Conservation (phyloP, 108 stramenopile genomes). For the Mayamaea pseudoterrestris region DNA sequence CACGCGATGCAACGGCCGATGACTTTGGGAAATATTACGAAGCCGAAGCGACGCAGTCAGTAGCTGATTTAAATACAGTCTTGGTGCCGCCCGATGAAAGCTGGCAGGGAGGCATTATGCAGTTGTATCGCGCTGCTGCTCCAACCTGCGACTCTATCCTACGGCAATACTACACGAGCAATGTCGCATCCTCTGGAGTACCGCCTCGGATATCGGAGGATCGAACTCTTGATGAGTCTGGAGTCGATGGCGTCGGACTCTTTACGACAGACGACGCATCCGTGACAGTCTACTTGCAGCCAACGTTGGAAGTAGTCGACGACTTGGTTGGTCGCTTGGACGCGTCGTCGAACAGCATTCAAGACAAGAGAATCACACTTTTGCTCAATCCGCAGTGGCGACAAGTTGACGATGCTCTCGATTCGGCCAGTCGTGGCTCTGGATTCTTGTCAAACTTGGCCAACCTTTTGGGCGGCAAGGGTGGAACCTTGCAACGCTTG, state of each 20-base stretch:
- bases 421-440: constrained; percentile 41
- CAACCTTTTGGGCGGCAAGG: constrained; percentile 82
- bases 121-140: constrained; percentile 65
- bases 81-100: constrained; percentile 78
- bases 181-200: constrained; percentile 22
- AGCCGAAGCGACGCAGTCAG: constrained; percentile 18
- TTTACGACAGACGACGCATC: constrained; percentile 34
- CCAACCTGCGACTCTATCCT: constrained; percentile 51
- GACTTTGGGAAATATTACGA: constrained; percentile 56
- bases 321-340: constrained; percentile 32
- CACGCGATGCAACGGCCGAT: constrained; percentile 39
- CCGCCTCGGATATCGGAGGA: constrained; percentile 73
- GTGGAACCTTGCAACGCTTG: constrained; percentile 39
- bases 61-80: constrained; percentile 1
- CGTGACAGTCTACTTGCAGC: constrained; percentile 70
- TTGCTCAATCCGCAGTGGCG: constrained; percentile 84
- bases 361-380: constrained; percentile 22
- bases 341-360: constrained; percentile 20
- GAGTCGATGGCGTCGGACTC: constrained; percentile 82
- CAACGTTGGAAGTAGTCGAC: constrained; percentile 59
- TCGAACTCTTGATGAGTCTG: constrained; percentile 70
- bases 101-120: constrained; percentile 91
- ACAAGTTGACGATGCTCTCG: constrained; percentile 77
- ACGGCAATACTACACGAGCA: constrained; percentile 10
- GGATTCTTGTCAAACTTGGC: constrained; percentile 56